These are phyloP conservation scores for Claviceps pusilla DNA, from an alignment of 2,329 filamentous ascomycete species.

Conservation along the genomic window DNA sequence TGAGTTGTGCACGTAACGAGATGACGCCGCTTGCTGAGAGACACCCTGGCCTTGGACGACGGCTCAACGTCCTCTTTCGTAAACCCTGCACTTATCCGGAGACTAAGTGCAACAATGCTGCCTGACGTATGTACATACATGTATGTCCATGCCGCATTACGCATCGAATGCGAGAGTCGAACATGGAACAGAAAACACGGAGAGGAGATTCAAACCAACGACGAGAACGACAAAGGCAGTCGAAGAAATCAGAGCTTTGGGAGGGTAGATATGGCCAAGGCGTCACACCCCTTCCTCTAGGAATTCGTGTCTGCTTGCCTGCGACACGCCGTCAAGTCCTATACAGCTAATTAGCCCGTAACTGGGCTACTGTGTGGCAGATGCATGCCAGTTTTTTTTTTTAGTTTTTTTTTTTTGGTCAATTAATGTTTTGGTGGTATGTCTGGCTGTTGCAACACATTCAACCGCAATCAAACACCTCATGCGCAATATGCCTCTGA, in stretches of 20 bases:
- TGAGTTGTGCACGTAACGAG: too few relatives aligned
- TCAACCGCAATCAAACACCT: background rate
- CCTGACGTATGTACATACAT: background rate
- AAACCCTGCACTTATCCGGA: background rate
- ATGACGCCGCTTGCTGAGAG: background rate
- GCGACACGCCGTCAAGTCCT: constrained; percentile 3
- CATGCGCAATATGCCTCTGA: background rate
- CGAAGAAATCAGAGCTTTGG: too few relatives aligned
- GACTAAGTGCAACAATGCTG: background rate
- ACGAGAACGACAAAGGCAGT: too few relatives aligned
- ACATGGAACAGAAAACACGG: constrained; percentile 1
- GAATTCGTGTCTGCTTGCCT: constrained; percentile 9
- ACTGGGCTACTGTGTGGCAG: background rate
- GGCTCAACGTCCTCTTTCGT: background rate
- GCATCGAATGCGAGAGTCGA: background rate
- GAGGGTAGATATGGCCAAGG: background rate
- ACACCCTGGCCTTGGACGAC: background rate
- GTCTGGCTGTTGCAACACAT: background rate
- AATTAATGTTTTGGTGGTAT: background rate
- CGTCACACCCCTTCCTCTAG: constrained; percentile 9
- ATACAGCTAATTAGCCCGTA: background rate
- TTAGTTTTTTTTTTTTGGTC: background rate
- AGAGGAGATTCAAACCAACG: too few relatives aligned
- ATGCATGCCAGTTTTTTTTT: background rate
- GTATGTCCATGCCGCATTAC: background rate